These are phyloP conservation scores for Brassica hybrid DNA, from an alignment of 441 rosid species.

Conservation along the genomic window DNA sequence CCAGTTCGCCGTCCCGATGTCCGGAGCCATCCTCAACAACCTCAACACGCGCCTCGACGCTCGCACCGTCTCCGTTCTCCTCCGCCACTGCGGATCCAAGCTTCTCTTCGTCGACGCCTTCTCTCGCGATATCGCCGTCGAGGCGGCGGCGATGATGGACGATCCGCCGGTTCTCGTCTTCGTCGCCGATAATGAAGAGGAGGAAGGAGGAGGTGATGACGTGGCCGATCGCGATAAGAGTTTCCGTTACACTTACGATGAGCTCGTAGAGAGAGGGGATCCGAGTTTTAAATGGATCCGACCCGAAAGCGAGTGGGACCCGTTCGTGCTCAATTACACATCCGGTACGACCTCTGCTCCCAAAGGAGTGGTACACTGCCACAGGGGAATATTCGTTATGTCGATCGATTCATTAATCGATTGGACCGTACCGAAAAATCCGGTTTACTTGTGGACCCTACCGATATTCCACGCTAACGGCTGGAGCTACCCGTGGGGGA, in stretches of 20 bases:
- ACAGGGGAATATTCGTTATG: conserved; percentile 57
- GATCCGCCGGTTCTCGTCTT: conserved; percentile 50
- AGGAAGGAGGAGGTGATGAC: conserved; percentile 22
- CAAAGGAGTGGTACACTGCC: conserved; percentile 80
- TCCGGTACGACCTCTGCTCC: conserved; percentile 93
- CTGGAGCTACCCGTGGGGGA: conserved; percentile 81
- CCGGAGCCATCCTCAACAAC: conserved; percentile 68
- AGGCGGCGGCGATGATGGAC: conserved; percentile 48
- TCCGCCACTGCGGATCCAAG: conserved; percentile 55
- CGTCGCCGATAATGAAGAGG: conserved; percentile 46
- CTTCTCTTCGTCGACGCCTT: conserved; percentile 54
- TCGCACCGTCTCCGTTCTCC: conserved; percentile 54
- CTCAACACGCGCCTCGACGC: conserved; percentile 69
- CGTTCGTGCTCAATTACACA: conserved; percentile 59
- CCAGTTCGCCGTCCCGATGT: conserved; percentile 81
- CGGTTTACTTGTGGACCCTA: conserved; percentile 80
- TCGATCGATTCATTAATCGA: conserved; percentile 57
- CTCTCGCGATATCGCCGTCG: conserved; percentile 47
- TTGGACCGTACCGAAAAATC: conserved; percentile 71
- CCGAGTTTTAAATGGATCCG: conserved; percentile 54
- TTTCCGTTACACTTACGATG: conserved; percentile 49
- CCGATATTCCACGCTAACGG: conserved; percentile 89
- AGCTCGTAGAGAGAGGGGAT: conserved; percentile 51
- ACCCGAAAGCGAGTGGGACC: conserved; percentile 62
- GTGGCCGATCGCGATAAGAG: conserved; percentile 7